Conservation (phyloP, 768 basidiomycete species). For the Crepidotus variabilis region DNA sequence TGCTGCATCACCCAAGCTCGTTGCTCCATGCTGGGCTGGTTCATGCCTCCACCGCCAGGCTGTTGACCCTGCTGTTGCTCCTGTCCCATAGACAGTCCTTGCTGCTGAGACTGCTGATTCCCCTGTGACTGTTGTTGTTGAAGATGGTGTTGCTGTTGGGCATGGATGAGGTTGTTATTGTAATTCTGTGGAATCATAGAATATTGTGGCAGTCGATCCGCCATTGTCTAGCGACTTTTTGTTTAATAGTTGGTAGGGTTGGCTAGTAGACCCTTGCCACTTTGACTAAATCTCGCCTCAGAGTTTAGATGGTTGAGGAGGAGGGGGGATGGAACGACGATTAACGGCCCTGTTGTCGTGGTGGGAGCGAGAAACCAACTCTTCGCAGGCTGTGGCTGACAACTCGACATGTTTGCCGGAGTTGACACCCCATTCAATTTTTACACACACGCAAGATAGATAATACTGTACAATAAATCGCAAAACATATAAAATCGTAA, state of each 20-base stretch:
- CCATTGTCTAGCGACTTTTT: slow-evolving; percentile 41
- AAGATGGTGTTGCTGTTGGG: slow-evolving; percentile 39
- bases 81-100: slow-evolving; percentile 28
- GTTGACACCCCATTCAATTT: slow-evolving; percentile 27
- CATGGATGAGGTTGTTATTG: slow-evolving; percentile 31
- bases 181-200: slow-evolving; percentile 3
- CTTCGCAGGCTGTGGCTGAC: slow-evolving; percentile 37
- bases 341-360: slow-evolving; percentile 30
- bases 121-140: slow-evolving; percentile 34
- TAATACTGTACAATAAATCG: too few species aligned
- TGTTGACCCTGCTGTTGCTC: slow-evolving; percentile 44
- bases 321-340: slow-evolving; percentile 18
- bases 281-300: neutral
- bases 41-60: neutral
- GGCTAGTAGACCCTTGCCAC: neutral
- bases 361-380: slow-evolving; percentile 57
- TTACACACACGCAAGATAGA: neutral
- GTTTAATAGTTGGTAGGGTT: neutral
- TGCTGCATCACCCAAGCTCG: slow-evolving; percentile 19
- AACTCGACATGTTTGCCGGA: slow-evolving; percentile 40
- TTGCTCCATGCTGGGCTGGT: slow-evolving; percentile 29
- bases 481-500: too few species aligned
- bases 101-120: slow-evolving; percentile 33
- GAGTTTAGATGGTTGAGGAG: slow-evolving; percentile 13
- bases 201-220: slow-evolving; percentile 39